Evolutionary conservation across 169 alveolate genomes (phyloP), one percentile per base, ranked within the genome.

Genomic region (Plasmodium vivax): DNA sequence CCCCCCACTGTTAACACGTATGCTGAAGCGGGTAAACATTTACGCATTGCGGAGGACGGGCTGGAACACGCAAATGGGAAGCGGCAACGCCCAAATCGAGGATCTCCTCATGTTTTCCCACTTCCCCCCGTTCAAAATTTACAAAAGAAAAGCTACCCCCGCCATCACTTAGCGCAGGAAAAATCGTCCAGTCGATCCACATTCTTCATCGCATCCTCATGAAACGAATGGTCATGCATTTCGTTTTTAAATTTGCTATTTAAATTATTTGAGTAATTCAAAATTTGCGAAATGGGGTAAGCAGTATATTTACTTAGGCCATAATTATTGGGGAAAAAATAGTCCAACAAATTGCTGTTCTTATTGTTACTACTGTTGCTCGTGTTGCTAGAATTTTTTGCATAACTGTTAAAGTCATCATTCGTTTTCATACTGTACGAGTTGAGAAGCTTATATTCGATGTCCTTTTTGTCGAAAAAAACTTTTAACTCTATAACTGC

Each of bases 401-500:
- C 81, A 10, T 77, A 32, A 54, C 68, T 27, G 68, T 45, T 47
- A n/a, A 34, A 87, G 56, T 87, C 93, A 27, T 77, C 88, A 75
- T 54, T 38, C 6, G 82, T 79, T 77, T 27, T 87, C 30, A 87
- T n/a, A 54, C 93, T 87, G 81, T 75, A 87, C 19, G 93, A 51
- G 34, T 75, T 75, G 19, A 36, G 30, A 34, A 79, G 82, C 77
- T 87, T 87, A 87, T 87, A 87, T 54, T 87, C 93, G 81, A 87
- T 87, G 30, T 87, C 93, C 47, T 87, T 90, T 43, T 90, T 90
- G 73, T 90, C 94, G 54, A 90, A 90, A 90, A 90, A 90, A 9
- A 90, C 94, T 62, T 90, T 90, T 82, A 90, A 68, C 62, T 95
- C 93, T 19, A 96, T 91, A 45, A 97, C 74, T 34, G 98, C 97